These are phyloP conservation scores for Rhizopogon vinicolor DNA, from an alignment of 768 basidiomycete species.

Conservation along the genomic window DNA sequence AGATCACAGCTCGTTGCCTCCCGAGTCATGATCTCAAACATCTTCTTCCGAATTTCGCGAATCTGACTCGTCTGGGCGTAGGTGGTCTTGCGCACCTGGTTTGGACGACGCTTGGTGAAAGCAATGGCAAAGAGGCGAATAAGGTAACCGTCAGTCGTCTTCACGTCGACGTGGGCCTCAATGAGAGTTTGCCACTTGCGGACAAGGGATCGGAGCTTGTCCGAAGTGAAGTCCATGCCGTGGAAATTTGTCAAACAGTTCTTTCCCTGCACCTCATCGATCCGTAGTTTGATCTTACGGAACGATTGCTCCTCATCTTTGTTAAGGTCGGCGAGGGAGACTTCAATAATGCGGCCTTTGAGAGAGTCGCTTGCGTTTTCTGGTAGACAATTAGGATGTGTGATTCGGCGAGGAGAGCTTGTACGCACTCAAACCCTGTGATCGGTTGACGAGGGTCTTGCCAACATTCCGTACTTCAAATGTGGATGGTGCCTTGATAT, in stretches of 20 bases:
- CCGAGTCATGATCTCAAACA: slow-evolving; percentile 98
- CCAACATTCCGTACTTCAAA: slow-evolving; percentile 97
- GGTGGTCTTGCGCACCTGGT: slow-evolving; percentile 98
- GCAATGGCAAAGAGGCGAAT: slow-evolving; percentile 98
- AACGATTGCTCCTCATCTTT: slow-evolving; percentile 99
- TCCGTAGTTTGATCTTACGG: slow-evolving; percentile 98
- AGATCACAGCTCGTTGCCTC: slow-evolving; percentile 94
- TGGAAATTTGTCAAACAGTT: slow-evolving; percentile 99
- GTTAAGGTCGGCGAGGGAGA: slow-evolving; percentile 96
- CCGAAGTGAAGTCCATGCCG: slow-evolving; percentile 99
- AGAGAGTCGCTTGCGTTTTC: slow-evolving; percentile 99
- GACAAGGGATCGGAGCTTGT: slow-evolving; percentile 99
- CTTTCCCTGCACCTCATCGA: slow-evolving; percentile 96
- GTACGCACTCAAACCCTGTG: slow-evolving; percentile 92
- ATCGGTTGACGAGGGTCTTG: slow-evolving; percentile 98
- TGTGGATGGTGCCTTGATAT: slow-evolving; percentile 96
- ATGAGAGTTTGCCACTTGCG: slow-evolving; percentile 99
- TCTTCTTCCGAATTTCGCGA: slow-evolving; percentile 97
- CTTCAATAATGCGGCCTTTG: slow-evolving; percentile 93
- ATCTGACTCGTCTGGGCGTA: slow-evolving; percentile 96
- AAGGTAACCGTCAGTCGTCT: slow-evolving; percentile 99
- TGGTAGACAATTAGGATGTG: slow-evolving; percentile 27
- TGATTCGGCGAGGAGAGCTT: not conserved
- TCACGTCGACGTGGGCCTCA: slow-evolving; percentile 98
- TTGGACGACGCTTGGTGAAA: slow-evolving; percentile 95